Base-by-base conservation (phyloP, 2,329 filamentous ascomycete species). In the Trichoderma harzianum region DNA sequence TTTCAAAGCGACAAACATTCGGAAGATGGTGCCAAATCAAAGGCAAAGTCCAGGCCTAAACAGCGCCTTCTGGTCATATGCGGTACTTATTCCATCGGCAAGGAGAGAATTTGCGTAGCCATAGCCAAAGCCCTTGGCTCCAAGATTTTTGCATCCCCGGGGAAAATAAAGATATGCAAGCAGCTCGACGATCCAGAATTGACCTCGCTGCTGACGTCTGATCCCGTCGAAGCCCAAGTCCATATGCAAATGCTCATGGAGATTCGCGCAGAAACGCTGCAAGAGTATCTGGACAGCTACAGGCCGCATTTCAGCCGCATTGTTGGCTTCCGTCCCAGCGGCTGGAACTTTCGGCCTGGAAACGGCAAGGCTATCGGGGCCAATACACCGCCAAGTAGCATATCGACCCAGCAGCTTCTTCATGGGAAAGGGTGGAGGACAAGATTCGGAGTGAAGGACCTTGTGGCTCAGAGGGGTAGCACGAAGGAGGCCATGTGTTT, bases 231-330 rank as follows among this genome's bases (percentile, higher is more conserved):
- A 76, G 96, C 96, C 0, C 95, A 98, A 81, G 94, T 99, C 0
- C 96, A 99, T 82, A 98, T 99, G 95, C 97, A 97, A 76, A 94
- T 93, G 77, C 86, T 99, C 11, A 96, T 96, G 86, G 95, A 98
- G 80, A 94, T 99, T 75, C 91, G 94, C 30, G 91, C 94, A 39
- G 95, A 98, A 75, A 97, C 95, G 0, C 86, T 99, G 1, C 90
- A 93, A 74, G 95, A 97, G 73, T 99, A 99, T 77, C 88, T 98
- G 7, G 89, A 91, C 76, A 86, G 88, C 43, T 93, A 94, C 83
- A 92, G 91, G 74, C 91, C 92, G 7, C 90, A 93, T 76, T 99
- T 98, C 80, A 90, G 90, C 16, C 91, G 93, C 67, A 90, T 97
- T 60, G 92, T 98, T 21, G 96, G 95, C 5, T 97, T 99, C 81